phyloP scores from a whole-genome alignment of 768 basidiomycete species.

The Mrakia frigida region DNA sequence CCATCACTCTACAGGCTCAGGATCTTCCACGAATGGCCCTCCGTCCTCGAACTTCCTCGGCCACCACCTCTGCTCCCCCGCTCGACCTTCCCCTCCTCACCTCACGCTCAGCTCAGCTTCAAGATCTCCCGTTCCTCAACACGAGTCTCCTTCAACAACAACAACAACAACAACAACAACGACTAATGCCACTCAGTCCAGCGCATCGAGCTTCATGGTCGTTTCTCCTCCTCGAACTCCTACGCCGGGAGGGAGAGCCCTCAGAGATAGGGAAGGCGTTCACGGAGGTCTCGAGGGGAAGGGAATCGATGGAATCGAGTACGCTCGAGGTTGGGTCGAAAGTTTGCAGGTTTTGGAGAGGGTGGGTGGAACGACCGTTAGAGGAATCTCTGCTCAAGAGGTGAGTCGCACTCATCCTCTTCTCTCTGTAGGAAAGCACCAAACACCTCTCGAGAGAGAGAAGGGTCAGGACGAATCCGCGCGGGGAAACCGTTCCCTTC shows the following conservation, averaged over 20 bases:
- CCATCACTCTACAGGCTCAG: background rate
- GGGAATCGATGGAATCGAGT: conserved; percentile 25
- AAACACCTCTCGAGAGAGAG: background rate
- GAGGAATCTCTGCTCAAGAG: conserved; percentile 23
- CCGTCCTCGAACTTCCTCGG: background rate
- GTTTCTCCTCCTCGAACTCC: background rate
- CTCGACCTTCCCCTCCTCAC: background rate
- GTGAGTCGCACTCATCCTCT: conserved; percentile 11
- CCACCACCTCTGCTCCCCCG: background rate
- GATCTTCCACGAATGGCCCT: background rate
- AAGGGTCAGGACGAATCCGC: background rate
- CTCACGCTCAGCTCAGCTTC: background rate
- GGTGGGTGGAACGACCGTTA: conserved; percentile 11
- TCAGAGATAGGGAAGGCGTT: conserved; percentile 30
- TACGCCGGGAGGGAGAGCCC: background rate
- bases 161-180: background rate
- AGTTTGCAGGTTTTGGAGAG: conserved; percentile 15
- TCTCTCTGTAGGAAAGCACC: background rate
- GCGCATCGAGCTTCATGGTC: background rate
- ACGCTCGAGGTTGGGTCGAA: conserved; percentile 16
- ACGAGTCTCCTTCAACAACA: background rate
- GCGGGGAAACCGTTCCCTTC: conserved; percentile 1
- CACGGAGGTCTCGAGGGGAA: conserved; percentile 6
- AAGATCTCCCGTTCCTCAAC: background rate
- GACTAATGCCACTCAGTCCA: too few relatives aligned